These are phyloP conservation scores for Cryptococcus sp. DNA, from an alignment of 1,284 basidiomycete species.

Conservation along the genomic window DNA sequence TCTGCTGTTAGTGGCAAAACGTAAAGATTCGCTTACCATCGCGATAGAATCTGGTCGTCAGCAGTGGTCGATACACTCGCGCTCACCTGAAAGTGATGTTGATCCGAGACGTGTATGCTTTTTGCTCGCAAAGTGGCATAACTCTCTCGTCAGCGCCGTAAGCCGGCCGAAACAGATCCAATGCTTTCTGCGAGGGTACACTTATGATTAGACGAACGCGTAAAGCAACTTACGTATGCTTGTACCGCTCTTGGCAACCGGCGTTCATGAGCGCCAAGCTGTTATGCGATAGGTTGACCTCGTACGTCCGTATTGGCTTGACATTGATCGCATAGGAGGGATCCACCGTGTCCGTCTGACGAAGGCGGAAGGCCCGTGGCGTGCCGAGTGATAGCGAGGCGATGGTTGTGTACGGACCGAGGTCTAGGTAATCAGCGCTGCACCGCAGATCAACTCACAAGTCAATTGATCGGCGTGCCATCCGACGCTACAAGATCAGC, in stretches of 20 bases:
- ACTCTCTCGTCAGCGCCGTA: conserved; percentile 44
- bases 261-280: conserved; percentile 91
- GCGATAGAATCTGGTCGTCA: conserved; percentile 35
- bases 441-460: conserved; percentile 35
- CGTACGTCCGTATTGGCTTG: conserved; percentile 69
- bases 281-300: conserved; percentile 80
- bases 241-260: conserved; percentile 84
- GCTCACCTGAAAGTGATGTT: conserved; percentile 76
- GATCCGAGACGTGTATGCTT: conserved; percentile 69
- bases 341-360: conserved; percentile 50
- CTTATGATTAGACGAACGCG: conserved; percentile 17
- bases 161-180: conserved; percentile 73
- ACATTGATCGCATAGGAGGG: conserved; percentile 60
- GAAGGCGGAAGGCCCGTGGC: conserved; percentile 71
- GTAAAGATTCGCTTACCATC: conserved; percentile 28
- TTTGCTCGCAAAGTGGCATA: conserved; percentile 38
- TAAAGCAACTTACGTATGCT: conserved; percentile 55
- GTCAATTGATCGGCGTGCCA: conserved; percentile 71
- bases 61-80: neutral
- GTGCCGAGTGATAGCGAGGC: conserved; percentile 89
- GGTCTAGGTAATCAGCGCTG: conserved; percentile 54
- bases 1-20: conserved; percentile 54
- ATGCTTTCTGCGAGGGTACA: conserved; percentile 70
- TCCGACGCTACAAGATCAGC: conserved; percentile 63
- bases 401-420: conserved; percentile 90